Evolutionary conservation across 306 rosid genomes (phyloP).

Genomic region (Carpinus fangiana): DNA sequence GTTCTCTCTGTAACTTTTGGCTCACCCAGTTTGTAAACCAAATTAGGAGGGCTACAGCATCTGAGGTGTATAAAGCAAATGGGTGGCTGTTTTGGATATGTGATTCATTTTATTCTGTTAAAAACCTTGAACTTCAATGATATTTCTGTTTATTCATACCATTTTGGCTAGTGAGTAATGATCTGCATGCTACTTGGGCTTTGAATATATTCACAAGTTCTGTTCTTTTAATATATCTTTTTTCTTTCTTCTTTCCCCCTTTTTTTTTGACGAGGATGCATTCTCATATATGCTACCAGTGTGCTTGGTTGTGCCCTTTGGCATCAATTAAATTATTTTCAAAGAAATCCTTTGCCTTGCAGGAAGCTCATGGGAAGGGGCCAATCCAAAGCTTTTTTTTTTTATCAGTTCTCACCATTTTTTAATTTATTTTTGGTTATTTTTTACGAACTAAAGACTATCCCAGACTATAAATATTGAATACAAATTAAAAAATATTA

Average conservation of each 20-base stretch:
- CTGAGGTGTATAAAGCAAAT: not conserved
- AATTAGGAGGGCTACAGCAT: not conserved
- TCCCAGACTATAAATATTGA: no score
- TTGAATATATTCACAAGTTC: not conserved
- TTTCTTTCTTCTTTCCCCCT: slow-evolving; percentile 9
- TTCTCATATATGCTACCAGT: not conserved
- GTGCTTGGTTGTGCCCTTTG: not conserved
- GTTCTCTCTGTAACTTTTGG: not conserved
- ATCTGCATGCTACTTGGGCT: not conserved
- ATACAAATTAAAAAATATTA: no score
- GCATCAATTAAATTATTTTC: no score
- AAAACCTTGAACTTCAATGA: not conserved
- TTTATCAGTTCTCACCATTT: no score
- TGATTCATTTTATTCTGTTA: not conserved
- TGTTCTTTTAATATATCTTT: no score
- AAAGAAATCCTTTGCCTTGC: not conserved
- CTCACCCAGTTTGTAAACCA: not conserved
- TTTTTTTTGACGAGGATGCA: not conserved
- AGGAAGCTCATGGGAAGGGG: no score
- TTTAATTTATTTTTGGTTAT: no score
- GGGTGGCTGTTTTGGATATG: not conserved
- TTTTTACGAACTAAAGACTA: no score
- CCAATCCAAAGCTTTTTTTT: no score
- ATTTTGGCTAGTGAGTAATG: not conserved
- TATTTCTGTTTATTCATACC: not conserved